A percentile compares a stretch with the other conserved stretches of the same genome.
Evolutionary conservation across 23 red algal genomes (phyloP).

Genomic region (Cyanidioschyzon merolae): DNA sequence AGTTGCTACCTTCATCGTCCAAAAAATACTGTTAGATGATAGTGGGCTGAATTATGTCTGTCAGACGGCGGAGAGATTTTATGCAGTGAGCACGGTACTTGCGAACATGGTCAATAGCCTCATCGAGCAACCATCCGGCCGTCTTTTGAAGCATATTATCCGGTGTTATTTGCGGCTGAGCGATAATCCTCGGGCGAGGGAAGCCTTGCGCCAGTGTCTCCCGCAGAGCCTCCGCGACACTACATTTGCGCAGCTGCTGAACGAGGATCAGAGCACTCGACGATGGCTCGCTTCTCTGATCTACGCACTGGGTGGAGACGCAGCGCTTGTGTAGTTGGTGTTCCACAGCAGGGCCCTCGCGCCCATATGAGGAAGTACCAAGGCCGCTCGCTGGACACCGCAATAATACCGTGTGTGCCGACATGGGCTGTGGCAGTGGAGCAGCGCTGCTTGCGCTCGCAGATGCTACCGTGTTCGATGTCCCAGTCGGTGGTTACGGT

Average conservation of each 20-base stretch:
- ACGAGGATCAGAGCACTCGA: slow-evolving; percentile 71
- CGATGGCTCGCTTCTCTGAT: slow-evolving; percentile 77
- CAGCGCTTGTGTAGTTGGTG: background rate
- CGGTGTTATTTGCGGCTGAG: slow-evolving; percentile 91
- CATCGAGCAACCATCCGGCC: slow-evolving; percentile 62
- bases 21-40: slow-evolving; percentile 96
- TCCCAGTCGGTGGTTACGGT: no score
- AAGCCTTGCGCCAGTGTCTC: slow-evolving; percentile 80
- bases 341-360: no score
- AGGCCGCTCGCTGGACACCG: no score
- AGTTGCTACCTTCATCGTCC: slow-evolving; percentile 98
- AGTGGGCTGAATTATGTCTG: slow-evolving; percentile 93
- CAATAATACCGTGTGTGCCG: no score
- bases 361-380: no score
- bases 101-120: slow-evolving; percentile 81
- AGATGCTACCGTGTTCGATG: no score
- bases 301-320: slow-evolving; percentile 41
- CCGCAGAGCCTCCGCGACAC: slow-evolving; percentile 60
- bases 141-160: slow-evolving; percentile 93
- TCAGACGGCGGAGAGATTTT: slow-evolving; percentile 91
- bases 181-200: slow-evolving; percentile 79
- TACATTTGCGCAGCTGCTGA: slow-evolving; percentile 72
- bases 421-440: no score
- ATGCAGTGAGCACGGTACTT: slow-evolving; percentile 88
- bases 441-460: no score